phyloP scores from a whole-genome alignment of 2,329 filamentous ascomycete genomes.

The Aspergillus niger region DNA sequence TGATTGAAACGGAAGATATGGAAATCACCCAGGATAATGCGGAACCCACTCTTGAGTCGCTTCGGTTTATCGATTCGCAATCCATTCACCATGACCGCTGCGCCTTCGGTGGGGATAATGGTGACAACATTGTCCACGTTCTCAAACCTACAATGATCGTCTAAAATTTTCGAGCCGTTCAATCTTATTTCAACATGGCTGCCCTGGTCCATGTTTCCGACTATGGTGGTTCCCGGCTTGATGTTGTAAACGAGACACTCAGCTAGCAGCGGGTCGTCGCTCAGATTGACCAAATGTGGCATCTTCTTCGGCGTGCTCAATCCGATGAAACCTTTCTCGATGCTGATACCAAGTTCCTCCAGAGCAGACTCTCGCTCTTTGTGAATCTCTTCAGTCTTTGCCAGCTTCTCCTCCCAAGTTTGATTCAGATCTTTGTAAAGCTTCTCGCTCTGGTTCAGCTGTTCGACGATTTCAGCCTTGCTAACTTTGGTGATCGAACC shows the following conservation, averaged over 20 bases:
- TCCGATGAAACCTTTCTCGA: slow-evolving; percentile 96
- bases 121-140: slow-evolving; percentile 93
- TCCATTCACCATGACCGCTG: slow-evolving; percentile 97
- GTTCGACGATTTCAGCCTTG: slow-evolving; percentile 96
- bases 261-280: slow-evolving; percentile 87
- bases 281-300: slow-evolving; percentile 97
- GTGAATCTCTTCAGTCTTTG: slow-evolving; percentile 95
- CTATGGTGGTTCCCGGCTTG: slow-evolving; percentile 90
- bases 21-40: slow-evolving; percentile 95
- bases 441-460: slow-evolving; percentile 94
- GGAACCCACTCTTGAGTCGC: slow-evolving; percentile 84
- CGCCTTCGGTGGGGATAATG: slow-evolving; percentile 83
- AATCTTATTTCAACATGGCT: slow-evolving; percentile 84
- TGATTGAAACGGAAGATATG: slow-evolving; percentile 99
- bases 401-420: slow-evolving; percentile 96
- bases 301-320: slow-evolving; percentile 97
- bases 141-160: slow-evolving; percentile 92
- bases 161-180: slow-evolving; percentile 89
- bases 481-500: slow-evolving; percentile 91
- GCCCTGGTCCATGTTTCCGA: slow-evolving; percentile 89
- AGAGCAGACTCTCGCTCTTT: slow-evolving; percentile 93
- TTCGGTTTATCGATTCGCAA: slow-evolving; percentile 83
- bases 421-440: slow-evolving; percentile 94
- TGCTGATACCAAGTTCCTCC: slow-evolving; percentile 96
- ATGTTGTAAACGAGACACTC: slow-evolving; percentile 98